Base-by-base conservation (phyloP, 768 basidiomycete species). In the Kockovaella imperatae region DNA sequence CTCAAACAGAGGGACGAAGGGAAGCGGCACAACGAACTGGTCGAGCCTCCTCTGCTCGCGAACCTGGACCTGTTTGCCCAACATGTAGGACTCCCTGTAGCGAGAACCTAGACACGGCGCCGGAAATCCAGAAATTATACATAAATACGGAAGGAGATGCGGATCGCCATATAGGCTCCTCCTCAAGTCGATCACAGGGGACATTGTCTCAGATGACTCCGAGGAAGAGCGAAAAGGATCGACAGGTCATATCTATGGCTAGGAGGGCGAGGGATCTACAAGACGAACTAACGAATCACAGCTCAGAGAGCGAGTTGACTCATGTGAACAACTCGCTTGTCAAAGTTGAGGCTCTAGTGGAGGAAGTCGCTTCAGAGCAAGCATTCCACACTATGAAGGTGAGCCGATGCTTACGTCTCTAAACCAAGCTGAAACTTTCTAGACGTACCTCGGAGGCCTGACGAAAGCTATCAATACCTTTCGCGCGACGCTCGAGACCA, bases 371-470 rank as follows among this genome's bases (percentile, higher is more conserved):
- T 14, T 56, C 52, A 5, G 42, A 41, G 4, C 54, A 58, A 31
- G 59, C 54, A 18, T 31, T 64, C 6, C 34, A 42, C 14, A 53
- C 49, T 15, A 42, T 60, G 3, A 49, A 59, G 51, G 62, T 60
- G 41, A 44, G 59, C 48, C 8, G 36, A 5, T 4, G 20, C 11
- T 31, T 23, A 38, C 39, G 23, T 43, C 24, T 7, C 11, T 13
- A 14, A 14, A 21, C 23, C 13, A n/a, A 35, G 26, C 41, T 54
- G 43, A 55, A 17, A 2, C 20, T 1, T 17, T 42, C 39, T 18
- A 59, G 62, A 58, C n/a, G 26, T 60, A 64, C 26, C 32, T 64
- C 14, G 56, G 52, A 20, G 49, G 49, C 14, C 49, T 64, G 0
- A 49, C 58, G 8, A 34, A 39, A 2, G 46, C 55, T 10, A 17